Evolutionary conservation across 2,329 filamentous ascomycete species (phyloP).

Genomic region (Pseudopyrenochaeta lycopersici): DNA sequence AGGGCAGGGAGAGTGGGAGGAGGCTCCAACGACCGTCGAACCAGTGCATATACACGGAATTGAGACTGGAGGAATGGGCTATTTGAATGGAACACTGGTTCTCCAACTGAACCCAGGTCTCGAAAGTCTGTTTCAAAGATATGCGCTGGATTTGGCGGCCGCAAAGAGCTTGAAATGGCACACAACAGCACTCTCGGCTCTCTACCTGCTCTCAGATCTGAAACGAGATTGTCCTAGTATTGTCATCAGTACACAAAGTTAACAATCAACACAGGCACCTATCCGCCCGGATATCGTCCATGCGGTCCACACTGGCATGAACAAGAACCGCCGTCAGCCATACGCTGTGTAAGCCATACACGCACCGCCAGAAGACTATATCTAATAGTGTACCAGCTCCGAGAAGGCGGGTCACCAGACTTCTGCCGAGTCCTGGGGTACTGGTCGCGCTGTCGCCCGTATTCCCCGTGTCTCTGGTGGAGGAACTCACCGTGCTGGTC

Average conservation of each 20-base stretch:
- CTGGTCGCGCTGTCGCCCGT: constrained; percentile 97
- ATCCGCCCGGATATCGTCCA: constrained; percentile 99
- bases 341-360: constrained; percentile 81
- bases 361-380: constrained; percentile 1
- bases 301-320: constrained; percentile 98
- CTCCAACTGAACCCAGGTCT: not conserved
- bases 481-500: constrained; percentile 99
- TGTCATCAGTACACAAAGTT: too few species aligned
- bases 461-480: constrained; percentile 99
- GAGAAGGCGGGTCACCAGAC: constrained; percentile 99
- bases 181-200: not conserved
- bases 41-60: constrained; percentile 16
- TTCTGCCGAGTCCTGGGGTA: constrained; percentile 99
- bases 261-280: constrained; percentile 64
- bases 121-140: constrained; percentile 6
- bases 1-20: constrained; percentile 1
- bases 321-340: constrained; percentile 99
- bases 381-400: constrained; percentile 50
- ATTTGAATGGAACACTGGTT: not conserved
- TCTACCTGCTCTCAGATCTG: constrained; percentile 2
- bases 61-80: not conserved
- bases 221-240: too few species aligned
- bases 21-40: constrained; percentile 13
- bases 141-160: not conserved
- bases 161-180: constrained; percentile 8